These are phyloP conservation scores for Emergomyces orientalis DNA, from an alignment of 2,329 filamentous ascomycete genomes.

Conservation along the genomic window DNA sequence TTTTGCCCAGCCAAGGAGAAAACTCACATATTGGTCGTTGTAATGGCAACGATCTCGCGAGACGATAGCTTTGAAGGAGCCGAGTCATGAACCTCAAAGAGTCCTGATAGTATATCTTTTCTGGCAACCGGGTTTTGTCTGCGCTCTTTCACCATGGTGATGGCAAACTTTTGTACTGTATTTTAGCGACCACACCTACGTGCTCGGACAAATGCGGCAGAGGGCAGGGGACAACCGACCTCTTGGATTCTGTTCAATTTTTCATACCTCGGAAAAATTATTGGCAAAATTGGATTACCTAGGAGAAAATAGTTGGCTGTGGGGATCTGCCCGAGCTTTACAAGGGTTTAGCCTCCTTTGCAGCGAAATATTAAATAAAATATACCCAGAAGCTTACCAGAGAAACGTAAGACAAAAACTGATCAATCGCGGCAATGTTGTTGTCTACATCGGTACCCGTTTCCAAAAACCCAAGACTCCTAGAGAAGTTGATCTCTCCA, in stretches of 20 bases:
- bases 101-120: background rate
- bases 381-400: background rate
- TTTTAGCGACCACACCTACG: background rate
- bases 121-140: background rate
- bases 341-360: background rate
- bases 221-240: background rate
- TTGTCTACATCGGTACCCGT: conserved; percentile 7
- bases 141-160: background rate
- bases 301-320: background rate
- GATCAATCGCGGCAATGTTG: background rate
- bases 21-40: background rate
- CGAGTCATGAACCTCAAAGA: background rate
- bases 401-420: background rate
- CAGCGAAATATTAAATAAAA: background rate
- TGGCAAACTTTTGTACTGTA: background rate
- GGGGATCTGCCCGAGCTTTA: conserved; percentile 1
- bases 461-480: conserved; percentile 20
- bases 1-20: background rate
- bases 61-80: background rate
- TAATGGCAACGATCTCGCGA: background rate
- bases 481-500: conserved; percentile 22
- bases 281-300: background rate
- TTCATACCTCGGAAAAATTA: background rate
- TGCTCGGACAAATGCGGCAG: background rate
- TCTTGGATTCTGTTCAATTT: background rate